phyloP scores from a whole-genome alignment of 2,329 filamentous ascomycete species.

The Thermomyces lanuginosus region DNA sequence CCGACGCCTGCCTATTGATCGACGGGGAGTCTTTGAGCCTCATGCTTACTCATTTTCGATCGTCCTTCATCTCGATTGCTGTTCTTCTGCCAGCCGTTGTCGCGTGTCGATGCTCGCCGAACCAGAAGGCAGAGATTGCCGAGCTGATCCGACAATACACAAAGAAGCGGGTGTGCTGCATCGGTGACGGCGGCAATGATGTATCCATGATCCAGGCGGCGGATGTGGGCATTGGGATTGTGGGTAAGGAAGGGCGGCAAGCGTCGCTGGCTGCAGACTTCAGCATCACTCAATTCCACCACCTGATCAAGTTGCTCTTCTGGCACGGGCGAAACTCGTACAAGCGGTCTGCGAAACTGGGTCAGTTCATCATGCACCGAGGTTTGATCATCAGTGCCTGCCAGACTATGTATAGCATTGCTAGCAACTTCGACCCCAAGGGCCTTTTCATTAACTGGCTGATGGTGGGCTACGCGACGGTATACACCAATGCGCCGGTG shows the following conservation, averaged over 20 bases:
- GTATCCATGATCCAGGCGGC: conserved; percentile 98
- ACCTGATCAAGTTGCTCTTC: conserved; percentile 89
- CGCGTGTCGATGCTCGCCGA: conserved; percentile 90
- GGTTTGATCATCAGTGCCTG: conserved; percentile 90
- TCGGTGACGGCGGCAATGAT: conserved; percentile 95
- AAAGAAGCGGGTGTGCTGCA: conserved; percentile 90
- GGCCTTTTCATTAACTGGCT: conserved; percentile 95
- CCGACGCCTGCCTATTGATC: conserved; percentile 75
- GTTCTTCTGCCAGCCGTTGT: conserved; percentile 82
- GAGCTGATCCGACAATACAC: conserved; percentile 79
- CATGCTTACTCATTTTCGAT: conserved; percentile 65
- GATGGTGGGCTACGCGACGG: conserved; percentile 85
- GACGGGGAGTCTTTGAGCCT: conserved; percentile 81
- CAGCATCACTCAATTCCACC: conserved; percentile 85
- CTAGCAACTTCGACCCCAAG: conserved; percentile 79
- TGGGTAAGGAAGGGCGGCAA: conserved; percentile 92
- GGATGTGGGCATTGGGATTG: conserved; percentile 93
- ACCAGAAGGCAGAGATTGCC: conserved; percentile 89
- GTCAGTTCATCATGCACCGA: conserved; percentile 95
- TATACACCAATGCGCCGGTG: conserved; percentile 88
- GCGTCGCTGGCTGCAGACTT: conserved; percentile 92
- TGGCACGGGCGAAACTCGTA: conserved; percentile 98
- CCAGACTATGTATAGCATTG: conserved; percentile 94
- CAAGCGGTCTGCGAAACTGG: conserved; percentile 86
- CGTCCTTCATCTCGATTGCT: conserved; percentile 74